Conservation (phyloP, 192 early-diverging fungal genomes). For the Backusella liffmaniae region DNA sequence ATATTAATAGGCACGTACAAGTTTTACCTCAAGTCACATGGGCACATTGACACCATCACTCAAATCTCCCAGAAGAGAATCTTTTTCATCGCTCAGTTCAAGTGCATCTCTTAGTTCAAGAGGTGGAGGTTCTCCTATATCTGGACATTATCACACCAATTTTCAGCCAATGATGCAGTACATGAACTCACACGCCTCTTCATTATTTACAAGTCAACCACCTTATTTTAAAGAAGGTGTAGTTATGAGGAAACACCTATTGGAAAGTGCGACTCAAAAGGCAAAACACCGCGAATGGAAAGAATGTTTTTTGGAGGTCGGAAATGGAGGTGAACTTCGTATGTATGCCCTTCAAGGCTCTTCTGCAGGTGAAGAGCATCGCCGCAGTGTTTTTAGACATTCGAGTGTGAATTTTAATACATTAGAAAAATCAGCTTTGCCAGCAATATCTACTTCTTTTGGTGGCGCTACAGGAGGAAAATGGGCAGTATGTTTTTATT, state of each 20-base stretch:
- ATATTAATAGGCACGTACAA: neutral
- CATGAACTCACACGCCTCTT: neutral
- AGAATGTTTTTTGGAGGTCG: conserved; percentile 73
- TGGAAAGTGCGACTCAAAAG: conserved; percentile 69
- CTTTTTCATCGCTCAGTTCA: conserved; percentile 17
- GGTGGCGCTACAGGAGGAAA: conserved; percentile 1
- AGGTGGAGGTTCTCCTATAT: neutral
- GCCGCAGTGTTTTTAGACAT: conserved; percentile 16
- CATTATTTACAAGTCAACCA: conserved; percentile 11
- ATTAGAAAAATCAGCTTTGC: neutral
- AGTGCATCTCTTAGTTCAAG: conserved; percentile 12
- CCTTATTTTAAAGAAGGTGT: conserved; percentile 62
- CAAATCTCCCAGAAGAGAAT: conserved; percentile 9
- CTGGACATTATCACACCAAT: neutral
- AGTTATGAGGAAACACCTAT: conserved; percentile 83
- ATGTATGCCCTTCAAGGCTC: conserved; percentile 75
- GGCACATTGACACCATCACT: neutral
- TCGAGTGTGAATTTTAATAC: conserved; percentile 10
- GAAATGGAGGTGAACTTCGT: conserved; percentile 60
- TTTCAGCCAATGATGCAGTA: conserved; percentile 14
- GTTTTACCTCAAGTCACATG: neutral
- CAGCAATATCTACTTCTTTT: neutral
- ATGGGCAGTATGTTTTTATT: neutral
- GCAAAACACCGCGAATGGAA: conserved; percentile 81
- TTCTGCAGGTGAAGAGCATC: conserved; percentile 35